Conservation (phyloP, 768 basidiomycete genomes). For the Leccinum disarticulatum region DNA sequence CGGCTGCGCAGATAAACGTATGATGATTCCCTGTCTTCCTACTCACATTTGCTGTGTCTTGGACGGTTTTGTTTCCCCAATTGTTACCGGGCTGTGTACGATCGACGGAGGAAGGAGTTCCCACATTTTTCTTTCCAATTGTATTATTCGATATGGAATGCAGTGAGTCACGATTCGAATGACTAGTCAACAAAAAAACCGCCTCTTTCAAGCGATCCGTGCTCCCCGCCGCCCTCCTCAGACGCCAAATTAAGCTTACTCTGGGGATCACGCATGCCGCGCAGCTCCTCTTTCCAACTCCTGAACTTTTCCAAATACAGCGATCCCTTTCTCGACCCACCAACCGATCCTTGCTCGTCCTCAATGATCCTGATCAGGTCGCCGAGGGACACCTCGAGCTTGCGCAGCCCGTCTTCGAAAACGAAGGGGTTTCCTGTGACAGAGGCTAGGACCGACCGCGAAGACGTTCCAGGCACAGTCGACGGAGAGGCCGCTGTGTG, state of each 20-base stretch:
- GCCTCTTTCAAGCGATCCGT: constrained; percentile 12
- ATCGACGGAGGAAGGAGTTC: constrained; percentile 5
- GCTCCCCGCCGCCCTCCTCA: not conserved
- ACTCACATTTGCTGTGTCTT: not conserved
- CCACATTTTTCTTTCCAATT: constrained; percentile 4
- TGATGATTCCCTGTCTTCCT: not conserved
- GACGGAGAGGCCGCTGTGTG: constrained; percentile 24
- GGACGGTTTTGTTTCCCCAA: constrained; percentile 7
- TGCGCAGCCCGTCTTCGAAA: constrained; percentile 42
- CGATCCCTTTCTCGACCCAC: constrained; percentile 34
- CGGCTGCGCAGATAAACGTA: constrained; percentile 10
- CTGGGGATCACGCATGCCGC: constrained; percentile 21
- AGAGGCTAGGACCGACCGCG: constrained; percentile 17
- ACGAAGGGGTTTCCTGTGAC: constrained; percentile 49
- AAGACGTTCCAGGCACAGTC: constrained; percentile 23
- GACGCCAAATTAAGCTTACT: not conserved
- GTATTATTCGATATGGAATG: not conserved
- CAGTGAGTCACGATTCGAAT: not conserved
- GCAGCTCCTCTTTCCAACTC: constrained; percentile 43
- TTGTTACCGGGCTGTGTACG: constrained; percentile 12
- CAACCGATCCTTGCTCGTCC: constrained; percentile 40
- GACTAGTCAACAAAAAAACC: constrained; percentile 30
- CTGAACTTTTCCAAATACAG: constrained; percentile 40
- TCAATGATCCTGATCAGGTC: constrained; percentile 46
- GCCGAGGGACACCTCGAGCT: constrained; percentile 42